A percentile compares a stretch with the other conserved stretches of the same genome.
Conservation (phyloP, 257 asterid genomes). For the Thymus mandschuricus region DNA sequence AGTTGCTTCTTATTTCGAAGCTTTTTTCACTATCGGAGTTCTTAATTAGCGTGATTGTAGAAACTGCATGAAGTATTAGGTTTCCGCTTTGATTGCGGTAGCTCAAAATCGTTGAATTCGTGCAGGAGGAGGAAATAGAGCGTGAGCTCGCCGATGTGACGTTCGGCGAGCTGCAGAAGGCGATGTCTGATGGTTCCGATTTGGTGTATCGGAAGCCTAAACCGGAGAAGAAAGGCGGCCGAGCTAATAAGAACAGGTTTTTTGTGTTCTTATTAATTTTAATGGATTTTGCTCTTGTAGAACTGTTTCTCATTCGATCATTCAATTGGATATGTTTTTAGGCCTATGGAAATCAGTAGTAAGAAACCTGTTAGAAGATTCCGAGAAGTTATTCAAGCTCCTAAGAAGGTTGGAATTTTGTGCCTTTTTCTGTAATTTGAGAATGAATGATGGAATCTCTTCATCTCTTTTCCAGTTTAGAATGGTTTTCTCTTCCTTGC, state of each 20-base stretch:
- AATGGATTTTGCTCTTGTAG: not conserved
- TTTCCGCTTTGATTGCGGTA: not conserved
- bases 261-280: not conserved
- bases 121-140: conserved; percentile 63
- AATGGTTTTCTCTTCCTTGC: not conserved
- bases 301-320: not conserved
- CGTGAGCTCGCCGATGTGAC: conserved; percentile 83
- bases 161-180: conserved; percentile 87
- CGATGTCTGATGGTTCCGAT: conserved; percentile 86
- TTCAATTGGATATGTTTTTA: conserved; percentile 32
- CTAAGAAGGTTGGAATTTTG: conserved; percentile 58
- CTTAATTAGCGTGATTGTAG: not conserved
- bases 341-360: conserved; percentile 96
- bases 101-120: not conserved
- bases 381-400: conserved; percentile 81
- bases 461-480: not conserved
- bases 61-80: not conserved
- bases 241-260: conserved; percentile 90
- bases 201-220: conserved; percentile 53
- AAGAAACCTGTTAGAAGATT: conserved; percentile 85
- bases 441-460: not conserved
- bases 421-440: not conserved
- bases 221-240: conserved; percentile 52
- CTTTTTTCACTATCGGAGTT: not conserved
- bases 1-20: conserved; percentile 15